Base-by-base conservation (phyloP, 2,329 filamentous ascomycete genomes). In the Cylindrodendrum hubeiense region DNA sequence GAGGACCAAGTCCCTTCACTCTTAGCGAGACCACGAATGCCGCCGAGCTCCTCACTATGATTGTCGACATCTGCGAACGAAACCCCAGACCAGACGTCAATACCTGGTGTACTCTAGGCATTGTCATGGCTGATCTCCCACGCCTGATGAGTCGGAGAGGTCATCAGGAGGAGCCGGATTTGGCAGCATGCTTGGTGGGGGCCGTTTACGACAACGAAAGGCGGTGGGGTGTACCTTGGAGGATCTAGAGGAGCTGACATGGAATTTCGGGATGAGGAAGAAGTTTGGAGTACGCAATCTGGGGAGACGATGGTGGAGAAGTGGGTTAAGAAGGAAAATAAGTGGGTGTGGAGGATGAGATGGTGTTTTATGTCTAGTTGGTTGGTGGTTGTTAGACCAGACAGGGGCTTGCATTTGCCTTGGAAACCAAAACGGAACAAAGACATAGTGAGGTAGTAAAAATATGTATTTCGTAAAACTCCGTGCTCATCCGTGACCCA, bases 401-500 rank as follows among this genome's bases (percentile, higher is more conserved):
- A 33, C 5, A 33, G 12, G 10, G 6, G 47, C 5, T 12, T 33
- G 10, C n/a, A 22, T 9, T 21, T n/a, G 34, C 13, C 12, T n/a
- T 47, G 24, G 15, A 26, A 47, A 26, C 22, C 15, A 6, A 47
- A 17, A 44, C 9, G 26, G 12, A 44, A 26, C 17, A 15, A 10
- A 39, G 21, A 33, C 4, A 43, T 66, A 61, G 37, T 61, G 50
- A 59, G 53, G 50, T 52, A 66, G 62, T 47, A 60, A 63, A 63
- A 55, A 44, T 60, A 41, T 61, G 52, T 65, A 67, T 64, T 68
- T 66, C 46, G 64, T 67, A 44, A 51, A 67, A 73, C 71, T 74
- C 72, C 70, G 26, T 72, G 56, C 70, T 74, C 68, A 65, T 55
- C 68, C 71, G 47, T 72, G 57, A 67, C 41, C 66, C 71, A 67